Base-by-base conservation (phyloP, 1,139 yeast genomes). In the Scheffersomyces illinoinensis region DNA sequence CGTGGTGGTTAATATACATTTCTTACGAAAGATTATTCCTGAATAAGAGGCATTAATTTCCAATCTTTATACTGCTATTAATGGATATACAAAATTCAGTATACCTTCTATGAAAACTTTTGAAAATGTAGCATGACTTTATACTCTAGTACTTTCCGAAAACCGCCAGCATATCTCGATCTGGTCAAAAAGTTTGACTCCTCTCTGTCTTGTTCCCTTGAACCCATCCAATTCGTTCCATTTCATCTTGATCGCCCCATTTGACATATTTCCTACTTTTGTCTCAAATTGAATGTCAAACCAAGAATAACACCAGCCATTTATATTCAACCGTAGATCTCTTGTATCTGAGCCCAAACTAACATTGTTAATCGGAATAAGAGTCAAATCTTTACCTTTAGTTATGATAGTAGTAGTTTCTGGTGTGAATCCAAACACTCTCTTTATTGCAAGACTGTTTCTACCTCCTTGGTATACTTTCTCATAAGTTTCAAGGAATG, bases 191-290 rank as follows among this genome's bases (percentile, higher is more conserved):
- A 83, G 64, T 59, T 76, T 76, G 5, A 75, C 59, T 0, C 96
- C 96, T 56, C 81, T 81, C 54, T 77, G 77, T 18, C 70, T 66
- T 0, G 87, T 79, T 0, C 97, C 97, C 61, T 81, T 82, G 64
- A 79, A 81, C 0, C 97, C 97, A 68, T 92, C 97, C 61, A 89
- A 73, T 1, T 85, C 82, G 3, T 77, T 76, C 96, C 93, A 89
- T 6, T 60, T 50, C 6, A 62, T 52, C 1, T 51, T 50, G 24
- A 59, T 52, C 5, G n/a, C 21, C 10, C 54, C 53, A 5, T 50
- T 52, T 14, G 53, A 43, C 3, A 14, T 18, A 5, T 17, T 8
- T 20, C 3, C 53, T 19, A 46, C 21, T 8, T 53, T 20, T 18
- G 47, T 43, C 39, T 66, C 72, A 54, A 67, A 66, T 54, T 56